Conservation (phyloP, 305 asterid species). For the Fraxinus angustifolia region DNA sequence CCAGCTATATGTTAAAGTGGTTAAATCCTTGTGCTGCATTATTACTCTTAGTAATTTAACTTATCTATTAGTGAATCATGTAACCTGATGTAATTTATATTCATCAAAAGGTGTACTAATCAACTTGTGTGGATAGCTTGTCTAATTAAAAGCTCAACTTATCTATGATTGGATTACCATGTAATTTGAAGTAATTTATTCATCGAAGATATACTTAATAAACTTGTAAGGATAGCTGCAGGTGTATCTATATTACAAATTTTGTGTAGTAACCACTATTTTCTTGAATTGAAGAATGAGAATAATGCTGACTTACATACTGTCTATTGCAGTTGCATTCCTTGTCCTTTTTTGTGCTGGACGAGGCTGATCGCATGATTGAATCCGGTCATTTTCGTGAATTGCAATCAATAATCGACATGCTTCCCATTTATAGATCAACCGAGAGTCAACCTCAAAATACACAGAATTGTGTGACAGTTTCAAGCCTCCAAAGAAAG, state of each 20-base stretch:
- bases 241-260: neutral
- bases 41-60: neutral
- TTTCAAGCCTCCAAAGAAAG: slow-evolving; percentile 67
- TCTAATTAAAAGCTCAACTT: neutral
- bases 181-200: neutral
- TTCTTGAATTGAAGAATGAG: neutral
- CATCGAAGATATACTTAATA: slow-evolving; percentile 1
- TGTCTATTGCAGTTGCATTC: slow-evolving; percentile 72
- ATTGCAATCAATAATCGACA: slow-evolving; percentile 87
- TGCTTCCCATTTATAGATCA: slow-evolving; percentile 76
- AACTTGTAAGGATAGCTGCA: slow-evolving; percentile 7
- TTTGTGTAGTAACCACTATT: neutral
- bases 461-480: slow-evolving; percentile 59
- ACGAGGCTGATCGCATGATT: slow-evolving; percentile 99
- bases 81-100: neutral
- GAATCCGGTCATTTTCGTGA: slow-evolving; percentile 94
- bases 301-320: slow-evolving; percentile 14
- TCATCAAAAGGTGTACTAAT: slow-evolving; percentile 3
- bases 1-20: neutral
- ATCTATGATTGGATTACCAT: slow-evolving; percentile 2
- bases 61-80: slow-evolving; percentile 1
- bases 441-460: slow-evolving; percentile 45
- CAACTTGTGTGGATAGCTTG: slow-evolving; percentile 1
- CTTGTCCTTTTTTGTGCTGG: slow-evolving; percentile 92
- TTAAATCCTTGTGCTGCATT: neutral